Percentiles rank a stretch among this genome's conserved stretches.
Conservation (phyloP, 2,329 filamentous ascomycete genomes). For the Hymenoscyphus scutula region DNA sequence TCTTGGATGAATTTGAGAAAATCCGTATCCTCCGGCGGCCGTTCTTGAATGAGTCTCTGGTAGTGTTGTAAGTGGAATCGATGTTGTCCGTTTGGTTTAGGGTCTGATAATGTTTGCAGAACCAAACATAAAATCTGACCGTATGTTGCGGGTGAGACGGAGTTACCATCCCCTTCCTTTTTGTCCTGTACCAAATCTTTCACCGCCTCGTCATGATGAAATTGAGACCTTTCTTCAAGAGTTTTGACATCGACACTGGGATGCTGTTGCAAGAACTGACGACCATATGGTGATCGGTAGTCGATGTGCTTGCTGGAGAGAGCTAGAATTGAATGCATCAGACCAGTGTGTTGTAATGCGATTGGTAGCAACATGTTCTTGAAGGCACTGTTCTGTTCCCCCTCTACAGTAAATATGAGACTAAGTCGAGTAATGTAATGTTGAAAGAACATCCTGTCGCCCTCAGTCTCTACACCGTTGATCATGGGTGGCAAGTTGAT, state of each 20-base stretch:
- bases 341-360: constrained; percentile 72
- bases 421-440: constrained; percentile 81
- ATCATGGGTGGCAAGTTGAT: constrained; percentile 67
- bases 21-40: constrained; percentile 60
- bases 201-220: constrained; percentile 56
- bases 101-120: constrained; percentile 56
- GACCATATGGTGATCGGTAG: constrained; percentile 55
- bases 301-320: constrained; percentile 77
- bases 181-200: constrained; percentile 48
- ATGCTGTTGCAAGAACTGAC: constrained; percentile 50
- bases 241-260: constrained; percentile 46
- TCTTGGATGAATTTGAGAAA: constrained; percentile 71
- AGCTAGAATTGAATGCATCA: constrained; percentile 89
- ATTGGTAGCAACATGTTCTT: constrained; percentile 80
- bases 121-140: constrained; percentile 63
- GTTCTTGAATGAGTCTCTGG: constrained; percentile 64
- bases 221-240: constrained; percentile 51
- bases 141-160: constrained; percentile 53
- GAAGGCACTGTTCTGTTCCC: constrained; percentile 76
- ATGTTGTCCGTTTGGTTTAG: constrained; percentile 64
- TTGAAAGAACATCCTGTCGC: constrained; percentile 77
- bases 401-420: constrained; percentile 77
- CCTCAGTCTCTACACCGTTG: constrained; percentile 73
- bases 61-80: constrained; percentile 77
- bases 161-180: constrained; percentile 43